Conservation (phyloP, 2,329 filamentous ascomycete genomes). For the Fusarium udum region DNA sequence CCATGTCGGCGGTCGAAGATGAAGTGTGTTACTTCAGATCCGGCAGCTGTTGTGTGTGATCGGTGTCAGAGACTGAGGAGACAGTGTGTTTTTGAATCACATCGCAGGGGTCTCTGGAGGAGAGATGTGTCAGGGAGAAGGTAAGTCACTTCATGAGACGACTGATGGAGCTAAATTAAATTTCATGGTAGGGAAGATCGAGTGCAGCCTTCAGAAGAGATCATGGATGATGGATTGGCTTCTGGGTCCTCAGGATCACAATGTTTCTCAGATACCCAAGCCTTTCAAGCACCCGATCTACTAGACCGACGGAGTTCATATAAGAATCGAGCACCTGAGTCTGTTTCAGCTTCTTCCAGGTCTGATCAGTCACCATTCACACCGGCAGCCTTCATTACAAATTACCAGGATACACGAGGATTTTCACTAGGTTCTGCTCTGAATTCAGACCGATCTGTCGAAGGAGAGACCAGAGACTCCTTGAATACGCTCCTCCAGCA, state of each 20-base stretch:
- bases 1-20: slow-evolving; percentile 2
- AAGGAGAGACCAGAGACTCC: accelerated
- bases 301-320: not conserved
- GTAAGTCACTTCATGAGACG: not conserved
- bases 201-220: accelerated
- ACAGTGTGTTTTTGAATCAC: not conserved
- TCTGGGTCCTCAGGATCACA: not conserved
- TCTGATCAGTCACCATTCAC: not conserved
- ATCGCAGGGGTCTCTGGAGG: not conserved
- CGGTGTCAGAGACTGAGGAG: not conserved
- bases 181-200: accelerated
- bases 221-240: accelerated
- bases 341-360: not conserved
- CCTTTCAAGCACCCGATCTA: not conserved
- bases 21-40: slow-evolving; percentile 8
- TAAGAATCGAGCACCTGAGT: not conserved
- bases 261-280: not conserved
- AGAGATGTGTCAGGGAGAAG: not conserved
- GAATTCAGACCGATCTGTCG: not conserved
- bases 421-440: not conserved
- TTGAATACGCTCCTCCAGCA: not conserved
- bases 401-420: not conserved
- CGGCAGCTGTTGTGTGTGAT: not conserved
- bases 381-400: not conserved
- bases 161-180: not conserved